Base-by-base conservation (phyloP, 2,329 filamentous ascomycete genomes). In the Verticillium albo-atrum region DNA sequence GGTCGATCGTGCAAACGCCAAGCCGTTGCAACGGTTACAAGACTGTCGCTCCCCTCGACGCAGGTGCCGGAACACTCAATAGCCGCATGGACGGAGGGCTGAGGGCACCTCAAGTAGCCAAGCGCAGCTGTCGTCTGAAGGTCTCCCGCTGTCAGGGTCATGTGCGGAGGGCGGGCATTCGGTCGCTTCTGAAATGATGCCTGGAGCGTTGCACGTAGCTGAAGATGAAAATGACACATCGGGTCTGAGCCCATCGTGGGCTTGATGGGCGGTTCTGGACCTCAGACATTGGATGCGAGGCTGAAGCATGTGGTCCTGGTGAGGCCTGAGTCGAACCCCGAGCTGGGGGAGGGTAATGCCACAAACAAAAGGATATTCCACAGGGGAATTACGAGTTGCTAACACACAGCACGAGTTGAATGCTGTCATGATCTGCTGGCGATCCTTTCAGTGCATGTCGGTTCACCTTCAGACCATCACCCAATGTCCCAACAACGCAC, bases 1-100 rank as follows among this genome's bases (percentile, higher is more conserved):
- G 52, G 58, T 56, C 58, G 56, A 60, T 63, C 59, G 57, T 63
- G 59, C 58, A 63, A 53, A 59, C 58, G 59, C 62, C 62, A 64
- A 64, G 62, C 30, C 32, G 54, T 56, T 26, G 35, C 35, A 56
- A 47, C 25, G 54, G 54, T 56, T 28, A 35, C 54, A 55, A 26
- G 20, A 25, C 54, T 50, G 42, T 50, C 42, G 20, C 42, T 50
- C 42, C 14, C 26, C 51, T 14, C 26, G 27, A 32, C 27, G 15
- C 52, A 54, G 52, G 17, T 54, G 28, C 30, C 52, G 30, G 52
- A 54, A 23, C 52, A 28, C 20, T 50, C 20, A 5, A 15, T 10
- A 50, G 42, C 42, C 42, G 42, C 42, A 50, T 50, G 20, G 20
- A 23, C 42, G 42, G 42, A n/a, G 20, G n/a, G 42, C 1, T 50